phyloP scores from a whole-genome alignment of 345 rosid genomes.

The Hypericum androsaemum region DNA sequence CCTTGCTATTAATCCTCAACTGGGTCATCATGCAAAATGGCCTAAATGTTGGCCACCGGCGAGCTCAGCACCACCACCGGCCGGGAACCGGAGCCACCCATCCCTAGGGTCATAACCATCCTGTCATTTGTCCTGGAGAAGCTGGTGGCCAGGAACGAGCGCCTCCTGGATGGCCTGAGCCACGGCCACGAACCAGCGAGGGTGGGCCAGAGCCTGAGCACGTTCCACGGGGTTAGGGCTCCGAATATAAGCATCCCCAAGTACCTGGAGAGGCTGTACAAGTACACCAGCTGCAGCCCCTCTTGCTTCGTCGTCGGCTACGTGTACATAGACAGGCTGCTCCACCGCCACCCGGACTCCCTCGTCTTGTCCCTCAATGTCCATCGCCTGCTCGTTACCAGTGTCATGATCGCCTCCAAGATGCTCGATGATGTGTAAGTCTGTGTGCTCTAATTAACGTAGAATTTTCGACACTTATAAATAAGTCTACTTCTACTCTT shows the following conservation, averaged over 20 bases:
- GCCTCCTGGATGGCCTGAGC: constrained; percentile 29
- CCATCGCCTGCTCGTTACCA: constrained; percentile 70
- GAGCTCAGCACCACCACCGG: constrained; percentile 16
- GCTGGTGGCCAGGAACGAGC: constrained; percentile 68
- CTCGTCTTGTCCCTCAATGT: constrained; percentile 62
- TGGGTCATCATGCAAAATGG: constrained; percentile 8
- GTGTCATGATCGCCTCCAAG: constrained; percentile 90
- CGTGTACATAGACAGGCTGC: constrained; percentile 64
- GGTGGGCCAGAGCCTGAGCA: constrained; percentile 52
- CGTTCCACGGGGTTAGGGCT: constrained; percentile 70
- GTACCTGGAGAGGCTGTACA: constrained; percentile 79
- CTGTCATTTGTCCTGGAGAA: constrained; percentile 54
- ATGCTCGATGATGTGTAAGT: constrained; percentile 85
- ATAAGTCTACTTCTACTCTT: too few species aligned
- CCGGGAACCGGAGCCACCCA: constrained; percentile 26
- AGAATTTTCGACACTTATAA: too few species aligned
- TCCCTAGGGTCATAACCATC: constrained; percentile 63
- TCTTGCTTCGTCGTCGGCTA: constrained; percentile 82
- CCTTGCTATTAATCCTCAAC: too few species aligned
- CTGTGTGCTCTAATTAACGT: constrained; percentile 11
- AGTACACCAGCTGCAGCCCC: constrained; percentile 77
- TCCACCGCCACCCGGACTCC: constrained; percentile 66
- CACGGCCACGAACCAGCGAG: constrained; percentile 5
- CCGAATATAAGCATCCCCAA: constrained; percentile 65
- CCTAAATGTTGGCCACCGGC: constrained; percentile 31